A percentile compares a stretch with the other conserved stretches of the same genome.
Conservation (phyloP, 2,329 filamentous ascomycete species). For the Plectosphaerella cucumerina region DNA sequence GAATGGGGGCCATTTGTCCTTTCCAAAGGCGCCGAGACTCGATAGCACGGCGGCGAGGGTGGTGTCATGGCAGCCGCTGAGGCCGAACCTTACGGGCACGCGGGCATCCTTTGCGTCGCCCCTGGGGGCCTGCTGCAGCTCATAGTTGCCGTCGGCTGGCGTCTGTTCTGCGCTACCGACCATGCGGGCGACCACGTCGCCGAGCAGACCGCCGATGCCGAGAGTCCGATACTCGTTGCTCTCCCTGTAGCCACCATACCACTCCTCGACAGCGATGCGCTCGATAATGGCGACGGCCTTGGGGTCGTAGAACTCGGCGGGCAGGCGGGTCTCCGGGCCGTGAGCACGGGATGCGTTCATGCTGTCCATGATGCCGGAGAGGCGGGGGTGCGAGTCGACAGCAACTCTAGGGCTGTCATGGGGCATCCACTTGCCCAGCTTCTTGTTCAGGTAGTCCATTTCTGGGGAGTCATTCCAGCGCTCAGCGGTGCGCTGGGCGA, state of each 20-base stretch:
- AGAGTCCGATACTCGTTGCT: constrained; percentile 82
- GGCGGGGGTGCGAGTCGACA: constrained; percentile 77
- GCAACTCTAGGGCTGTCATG: constrained; percentile 62
- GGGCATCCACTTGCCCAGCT: constrained; percentile 85
- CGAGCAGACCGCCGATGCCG: constrained; percentile 80
- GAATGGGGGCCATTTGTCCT: constrained; percentile 81
- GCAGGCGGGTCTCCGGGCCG: constrained; percentile 72
- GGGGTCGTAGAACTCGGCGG: constrained; percentile 80
- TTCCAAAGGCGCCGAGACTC: constrained; percentile 74
- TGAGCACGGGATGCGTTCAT: constrained; percentile 87
- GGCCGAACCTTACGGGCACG: constrained; percentile 61
- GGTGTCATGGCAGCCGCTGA: constrained; percentile 90
- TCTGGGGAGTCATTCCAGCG: constrained; percentile 74
- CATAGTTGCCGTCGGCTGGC: constrained; percentile 49
- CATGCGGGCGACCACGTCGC: constrained; percentile 77
- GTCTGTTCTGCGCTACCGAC: constrained; percentile 58
- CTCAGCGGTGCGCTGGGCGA: constrained; percentile 66
- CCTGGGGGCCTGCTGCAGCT: constrained; percentile 33
- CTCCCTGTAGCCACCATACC: constrained; percentile 85
- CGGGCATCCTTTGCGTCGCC: not conserved
- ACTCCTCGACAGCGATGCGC: constrained; percentile 82
- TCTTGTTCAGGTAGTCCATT: constrained; percentile 75
- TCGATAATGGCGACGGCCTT: constrained; percentile 65
- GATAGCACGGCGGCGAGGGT: constrained; percentile 77
- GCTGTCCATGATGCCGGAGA: constrained; percentile 91